phyloP scores from a whole-genome alignment of 179 eudicot species.

The Pouteria campechiana region DNA sequence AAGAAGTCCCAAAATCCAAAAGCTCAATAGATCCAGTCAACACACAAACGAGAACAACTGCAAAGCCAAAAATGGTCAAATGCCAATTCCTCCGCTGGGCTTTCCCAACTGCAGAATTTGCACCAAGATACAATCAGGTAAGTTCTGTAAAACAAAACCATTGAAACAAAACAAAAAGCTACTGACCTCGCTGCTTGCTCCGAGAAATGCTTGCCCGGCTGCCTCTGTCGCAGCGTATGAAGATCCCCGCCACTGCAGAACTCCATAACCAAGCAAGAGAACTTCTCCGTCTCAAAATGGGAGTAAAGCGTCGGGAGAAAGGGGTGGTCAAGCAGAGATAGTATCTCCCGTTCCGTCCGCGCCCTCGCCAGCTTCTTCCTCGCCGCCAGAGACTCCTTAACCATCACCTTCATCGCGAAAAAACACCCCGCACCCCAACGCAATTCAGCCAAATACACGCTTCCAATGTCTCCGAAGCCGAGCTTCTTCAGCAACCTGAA shows the following conservation, averaged over 20 bases:
- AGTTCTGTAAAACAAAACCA: too few relatives aligned
- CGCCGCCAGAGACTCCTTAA: slow-evolving; percentile 61
- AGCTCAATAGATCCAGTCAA: too few relatives aligned
- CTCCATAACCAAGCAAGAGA: slow-evolving; percentile 78
- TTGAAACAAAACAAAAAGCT: too few relatives aligned
- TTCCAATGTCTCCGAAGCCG: slow-evolving; percentile 87
- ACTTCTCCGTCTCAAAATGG: slow-evolving; percentile 70
- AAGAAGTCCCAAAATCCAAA: too few relatives aligned
- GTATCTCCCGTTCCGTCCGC: slow-evolving; percentile 65
- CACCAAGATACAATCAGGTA: too few relatives aligned
- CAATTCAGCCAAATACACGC: slow-evolving; percentile 78
- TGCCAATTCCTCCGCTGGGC: too few relatives aligned
- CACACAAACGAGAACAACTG: too few relatives aligned
- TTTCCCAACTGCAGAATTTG: too few relatives aligned
- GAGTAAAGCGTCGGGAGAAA: slow-evolving; percentile 75
- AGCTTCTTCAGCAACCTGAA: slow-evolving; percentile 68
- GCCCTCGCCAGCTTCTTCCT: slow-evolving; percentile 66
- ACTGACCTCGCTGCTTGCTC: slow-evolving; percentile 71
- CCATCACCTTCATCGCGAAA: slow-evolving; percentile 89
- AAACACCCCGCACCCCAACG: slow-evolving; percentile 52
- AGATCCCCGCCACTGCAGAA: slow-evolving; percentile 86
- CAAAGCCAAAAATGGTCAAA: too few relatives aligned
- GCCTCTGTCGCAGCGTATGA: slow-evolving; percentile 69
- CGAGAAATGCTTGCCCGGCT: slow-evolving; percentile 59
- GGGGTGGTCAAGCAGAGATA: slow-evolving; percentile 72